Percentiles rank a stretch among this genome's conserved stretches.
Conservation (phyloP, 805 yeast species). For the Metschnikowia henanensis region DNA sequence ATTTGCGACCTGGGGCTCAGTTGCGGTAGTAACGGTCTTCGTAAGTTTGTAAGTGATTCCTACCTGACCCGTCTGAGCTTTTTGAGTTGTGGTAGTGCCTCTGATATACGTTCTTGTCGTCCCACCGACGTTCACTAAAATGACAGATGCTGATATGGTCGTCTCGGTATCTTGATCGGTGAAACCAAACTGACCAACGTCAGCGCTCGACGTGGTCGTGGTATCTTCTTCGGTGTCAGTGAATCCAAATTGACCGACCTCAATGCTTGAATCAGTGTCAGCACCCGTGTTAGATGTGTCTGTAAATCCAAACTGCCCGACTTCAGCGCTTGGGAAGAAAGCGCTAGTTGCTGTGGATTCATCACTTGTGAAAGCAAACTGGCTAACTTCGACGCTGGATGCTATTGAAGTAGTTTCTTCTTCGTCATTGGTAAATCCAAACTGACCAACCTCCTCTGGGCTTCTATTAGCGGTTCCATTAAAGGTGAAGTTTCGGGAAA, state of each 20-base stretch:
- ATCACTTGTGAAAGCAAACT: too few relatives aligned
- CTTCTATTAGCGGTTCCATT: background rate
- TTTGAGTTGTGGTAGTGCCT: background rate
- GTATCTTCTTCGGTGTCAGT: background rate
- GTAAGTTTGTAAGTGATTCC: background rate
- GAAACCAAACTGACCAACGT: background rate
- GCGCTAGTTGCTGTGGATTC: too few relatives aligned
- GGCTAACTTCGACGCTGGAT: background rate
- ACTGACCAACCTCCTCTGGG: slow-evolving; percentile 1
- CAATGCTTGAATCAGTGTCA: background rate
- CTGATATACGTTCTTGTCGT: background rate
- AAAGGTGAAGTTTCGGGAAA: background rate
- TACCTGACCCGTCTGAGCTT: background rate
- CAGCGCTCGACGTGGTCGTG: background rate
- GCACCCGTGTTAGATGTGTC: background rate
- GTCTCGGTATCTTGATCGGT: background rate
- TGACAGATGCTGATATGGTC: background rate
- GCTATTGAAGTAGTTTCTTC: too few relatives aligned
- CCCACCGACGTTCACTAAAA: background rate
- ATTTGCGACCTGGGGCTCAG: background rate
- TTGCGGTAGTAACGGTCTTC: background rate
- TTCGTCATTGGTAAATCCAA: background rate
- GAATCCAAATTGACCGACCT: slow-evolving; percentile 4
- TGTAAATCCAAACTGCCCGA: too few relatives aligned
- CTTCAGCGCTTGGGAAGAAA: too few relatives aligned